phyloP scores from a whole-genome alignment of 495 filamentous ascomycete genomes.

The Amorphotheca resinae region DNA sequence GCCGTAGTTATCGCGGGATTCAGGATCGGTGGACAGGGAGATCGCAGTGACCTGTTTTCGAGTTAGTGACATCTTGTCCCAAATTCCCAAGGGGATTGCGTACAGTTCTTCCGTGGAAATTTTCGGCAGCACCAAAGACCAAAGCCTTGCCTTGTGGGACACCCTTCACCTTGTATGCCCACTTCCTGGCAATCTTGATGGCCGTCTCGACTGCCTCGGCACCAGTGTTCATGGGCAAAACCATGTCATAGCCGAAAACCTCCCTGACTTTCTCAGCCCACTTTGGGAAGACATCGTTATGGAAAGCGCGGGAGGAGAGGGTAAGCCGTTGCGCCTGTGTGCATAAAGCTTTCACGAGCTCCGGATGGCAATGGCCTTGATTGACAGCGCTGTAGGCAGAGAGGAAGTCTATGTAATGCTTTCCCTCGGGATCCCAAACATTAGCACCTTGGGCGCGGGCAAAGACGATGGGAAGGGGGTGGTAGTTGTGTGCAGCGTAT shows the following conservation, averaged over 20 bases:
- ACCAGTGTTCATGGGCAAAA: conserved; percentile 97
- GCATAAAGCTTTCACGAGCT: conserved; percentile 76
- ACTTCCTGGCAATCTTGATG: conserved; percentile 96
- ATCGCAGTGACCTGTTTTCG: conserved; percentile 75
- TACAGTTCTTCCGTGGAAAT: conserved; percentile 95
- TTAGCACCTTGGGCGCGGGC: conserved; percentile 67
- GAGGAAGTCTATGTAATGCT: conserved; percentile 94
- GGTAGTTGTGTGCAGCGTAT: conserved; percentile 96
- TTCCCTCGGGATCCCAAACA: conserved; percentile 97
- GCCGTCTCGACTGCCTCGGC: conserved; percentile 98
- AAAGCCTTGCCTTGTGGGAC: conserved; percentile 76
- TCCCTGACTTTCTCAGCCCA: conserved; percentile 88
- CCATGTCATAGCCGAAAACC: conserved; percentile 93
- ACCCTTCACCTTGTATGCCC: conserved; percentile 95
- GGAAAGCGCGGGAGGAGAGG: conserved; percentile 89
- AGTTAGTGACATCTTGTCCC: conserved; percentile 15
- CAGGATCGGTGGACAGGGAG: conserved; percentile 86
- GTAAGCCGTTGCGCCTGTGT: conserved; percentile 87
- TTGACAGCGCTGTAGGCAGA: conserved; percentile 98
- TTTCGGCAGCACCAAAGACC: conserved; percentile 74
- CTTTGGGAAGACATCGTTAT: conserved; percentile 97
- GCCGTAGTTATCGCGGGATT: conserved; percentile 93
- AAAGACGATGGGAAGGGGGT: conserved; percentile 90
- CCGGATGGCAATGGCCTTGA: conserved; percentile 97
- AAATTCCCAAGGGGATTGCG: conserved; percentile 22